These are phyloP conservation scores for Taiwanofungus camphoratus DNA, from an alignment of 1,284 basidiomycete species.

Conservation along the genomic window DNA sequence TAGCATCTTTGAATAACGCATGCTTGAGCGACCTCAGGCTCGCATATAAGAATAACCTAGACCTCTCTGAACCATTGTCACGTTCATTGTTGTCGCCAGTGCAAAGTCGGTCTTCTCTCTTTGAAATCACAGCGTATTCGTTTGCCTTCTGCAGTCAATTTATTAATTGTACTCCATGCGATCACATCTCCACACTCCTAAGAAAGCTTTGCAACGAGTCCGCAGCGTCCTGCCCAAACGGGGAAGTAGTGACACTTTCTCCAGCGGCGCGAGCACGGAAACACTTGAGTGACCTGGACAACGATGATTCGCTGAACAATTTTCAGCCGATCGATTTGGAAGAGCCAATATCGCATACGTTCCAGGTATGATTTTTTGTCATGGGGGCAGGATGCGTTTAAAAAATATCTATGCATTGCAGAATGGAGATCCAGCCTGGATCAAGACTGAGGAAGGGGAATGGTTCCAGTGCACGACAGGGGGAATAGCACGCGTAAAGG, in stretches of 20 bases:
- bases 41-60: too few species aligned
- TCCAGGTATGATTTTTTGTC: constrained; percentile 13
- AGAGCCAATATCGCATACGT: constrained; percentile 13
- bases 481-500: constrained; percentile 12
- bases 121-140: neutral
- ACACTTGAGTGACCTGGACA: constrained; percentile 5
- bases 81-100: neutral
- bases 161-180: neutral
- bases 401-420: constrained; percentile 2
- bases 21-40: too few species aligned
- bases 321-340: constrained; percentile 16
- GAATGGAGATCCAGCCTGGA: constrained; percentile 17
- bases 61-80: too few species aligned
- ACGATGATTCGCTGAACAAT: constrained; percentile 2
- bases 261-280: constrained; percentile 4
- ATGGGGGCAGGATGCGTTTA: too few species aligned
- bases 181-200: neutral
- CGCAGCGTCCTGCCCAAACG: constrained; percentile 1
- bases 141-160: neutral
- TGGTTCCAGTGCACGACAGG: constrained; percentile 13
- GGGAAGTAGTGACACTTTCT: constrained; percentile 2
- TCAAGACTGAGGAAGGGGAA: constrained; percentile 11
- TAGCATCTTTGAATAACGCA: too few species aligned
- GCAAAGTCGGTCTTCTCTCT: neutral
- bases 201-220: too few species aligned